Evolutionary conservation across 352 stramenopile genomes (phyloP).

Genomic region (Globisporangium camurandrum): DNA sequence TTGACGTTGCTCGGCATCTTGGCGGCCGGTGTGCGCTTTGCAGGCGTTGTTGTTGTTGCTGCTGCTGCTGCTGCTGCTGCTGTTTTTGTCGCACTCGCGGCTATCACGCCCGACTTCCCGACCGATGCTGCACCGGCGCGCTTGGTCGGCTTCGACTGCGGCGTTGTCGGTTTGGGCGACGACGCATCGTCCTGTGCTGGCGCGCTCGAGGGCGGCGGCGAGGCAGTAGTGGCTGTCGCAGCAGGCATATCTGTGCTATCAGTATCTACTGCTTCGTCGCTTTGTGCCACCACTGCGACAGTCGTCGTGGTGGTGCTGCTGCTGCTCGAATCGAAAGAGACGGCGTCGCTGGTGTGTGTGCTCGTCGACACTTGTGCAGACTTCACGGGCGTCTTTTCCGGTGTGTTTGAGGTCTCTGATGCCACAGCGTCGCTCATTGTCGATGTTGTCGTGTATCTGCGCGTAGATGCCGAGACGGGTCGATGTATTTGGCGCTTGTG

Average conservation of each 20-base stretch:
- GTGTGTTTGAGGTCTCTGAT: neutral
- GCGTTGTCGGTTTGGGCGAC: slow-evolving; percentile 3
- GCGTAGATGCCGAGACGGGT: neutral
- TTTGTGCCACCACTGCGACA: neutral
- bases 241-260: neutral
- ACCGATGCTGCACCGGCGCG: slow-evolving; percentile 4
- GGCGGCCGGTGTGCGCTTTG: slow-evolving; percentile 7
- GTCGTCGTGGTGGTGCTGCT: too few species aligned
- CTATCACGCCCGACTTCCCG: slow-evolving; percentile 7
- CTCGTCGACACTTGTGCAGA: neutral
- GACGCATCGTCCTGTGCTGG: neutral
- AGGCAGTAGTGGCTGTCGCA: neutral
- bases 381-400: neutral
- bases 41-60: neutral
- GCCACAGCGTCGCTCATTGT: neutral
- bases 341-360: neutral
- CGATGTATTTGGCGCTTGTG: too few species aligned
- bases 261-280: neutral
- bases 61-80: neutral
- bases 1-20: slow-evolving; percentile 11
- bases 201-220: neutral
- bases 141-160: slow-evolving; percentile 7
- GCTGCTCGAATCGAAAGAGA: neutral
- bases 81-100: neutral
- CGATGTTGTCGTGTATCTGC: neutral